These are phyloP conservation scores for Vitis hybrid DNA, from an alignment of 177 flowering plant species.

Conservation along the genomic window DNA sequence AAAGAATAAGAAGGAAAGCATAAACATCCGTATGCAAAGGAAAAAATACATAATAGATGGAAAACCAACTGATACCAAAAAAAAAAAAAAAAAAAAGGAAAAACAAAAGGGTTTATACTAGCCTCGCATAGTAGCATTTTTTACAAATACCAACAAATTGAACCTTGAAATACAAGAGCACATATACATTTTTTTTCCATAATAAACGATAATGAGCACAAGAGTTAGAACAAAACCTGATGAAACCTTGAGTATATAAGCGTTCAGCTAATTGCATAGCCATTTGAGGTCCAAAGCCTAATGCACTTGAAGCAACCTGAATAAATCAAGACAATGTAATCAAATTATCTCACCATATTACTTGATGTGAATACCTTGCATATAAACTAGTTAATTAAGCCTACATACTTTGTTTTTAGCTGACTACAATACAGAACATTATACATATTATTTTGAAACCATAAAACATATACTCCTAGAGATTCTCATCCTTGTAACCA, in stretches of 20 bases:
- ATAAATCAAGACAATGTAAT: background rate
- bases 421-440: no score
- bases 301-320: slow-evolving; percentile 95
- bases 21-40: no score
- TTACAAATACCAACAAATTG: no score
- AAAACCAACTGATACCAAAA: no score
- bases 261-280: slow-evolving; percentile 99
- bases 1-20: no score
- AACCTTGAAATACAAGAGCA: background rate
- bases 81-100: no score
- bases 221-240: slow-evolving; percentile 54
- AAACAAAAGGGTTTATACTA: no score
- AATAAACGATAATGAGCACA: background rate
- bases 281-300: slow-evolving; percentile 88
- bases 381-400: background rate
- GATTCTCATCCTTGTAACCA: no score
- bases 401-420: no score
- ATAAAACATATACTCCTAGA: no score
- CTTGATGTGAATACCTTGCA: background rate
- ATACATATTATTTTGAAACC: background rate
- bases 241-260: slow-evolving; percentile 91
- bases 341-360: background rate
- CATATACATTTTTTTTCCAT: background rate
- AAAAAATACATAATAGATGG: no score
- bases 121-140: no score